Conservation (phyloP, 2,329 filamentous ascomycete species). For the Aspergillus fumigatus region DNA sequence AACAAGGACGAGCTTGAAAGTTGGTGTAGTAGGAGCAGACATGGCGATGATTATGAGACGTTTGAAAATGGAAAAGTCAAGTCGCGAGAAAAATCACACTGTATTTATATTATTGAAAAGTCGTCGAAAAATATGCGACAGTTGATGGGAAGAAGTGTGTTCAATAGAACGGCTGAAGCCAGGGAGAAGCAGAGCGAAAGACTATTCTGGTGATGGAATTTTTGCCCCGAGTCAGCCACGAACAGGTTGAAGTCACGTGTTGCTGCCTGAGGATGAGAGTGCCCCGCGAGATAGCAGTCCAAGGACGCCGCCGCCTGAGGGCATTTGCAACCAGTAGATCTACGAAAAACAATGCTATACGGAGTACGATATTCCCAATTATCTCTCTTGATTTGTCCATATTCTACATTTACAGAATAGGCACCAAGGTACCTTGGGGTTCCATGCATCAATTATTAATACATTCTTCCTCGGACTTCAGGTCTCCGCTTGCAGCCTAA, state of each 20-base stretch:
- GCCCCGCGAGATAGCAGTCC: slow-evolving; percentile 12
- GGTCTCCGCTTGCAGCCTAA: not conserved
- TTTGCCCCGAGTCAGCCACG: slow-evolving; percentile 23
- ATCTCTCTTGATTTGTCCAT: not conserved
- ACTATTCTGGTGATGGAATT: slow-evolving; percentile 26
- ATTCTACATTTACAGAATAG: not conserved
- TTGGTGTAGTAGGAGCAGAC: slow-evolving; percentile 63
- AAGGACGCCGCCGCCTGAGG: not conserved
- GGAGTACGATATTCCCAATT: not conserved
- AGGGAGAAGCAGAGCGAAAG: slow-evolving; percentile 26
- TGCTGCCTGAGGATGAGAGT: slow-evolving; percentile 15
- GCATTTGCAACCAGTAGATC: not conserved
- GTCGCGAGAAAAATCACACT: slow-evolving; percentile 11
- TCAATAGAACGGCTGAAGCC: slow-evolving; percentile 18
- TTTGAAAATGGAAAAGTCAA: slow-evolving; percentile 10
- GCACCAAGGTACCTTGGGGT: not conserved
- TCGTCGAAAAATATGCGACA: slow-evolving; percentile 20
- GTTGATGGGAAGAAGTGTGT: slow-evolving; percentile 15
- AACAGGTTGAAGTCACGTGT: slow-evolving; percentile 18
- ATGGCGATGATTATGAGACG: slow-evolving; percentile 46
- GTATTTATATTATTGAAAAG: slow-evolving; percentile 10
- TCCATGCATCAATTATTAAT: not conserved
- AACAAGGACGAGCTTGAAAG: slow-evolving; percentile 99
- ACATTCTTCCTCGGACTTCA: not conserved
- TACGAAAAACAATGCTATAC: not conserved